phyloP scores from a whole-genome alignment of 2,329 filamentous ascomycete genomes.

The Septoria linicola region DNA sequence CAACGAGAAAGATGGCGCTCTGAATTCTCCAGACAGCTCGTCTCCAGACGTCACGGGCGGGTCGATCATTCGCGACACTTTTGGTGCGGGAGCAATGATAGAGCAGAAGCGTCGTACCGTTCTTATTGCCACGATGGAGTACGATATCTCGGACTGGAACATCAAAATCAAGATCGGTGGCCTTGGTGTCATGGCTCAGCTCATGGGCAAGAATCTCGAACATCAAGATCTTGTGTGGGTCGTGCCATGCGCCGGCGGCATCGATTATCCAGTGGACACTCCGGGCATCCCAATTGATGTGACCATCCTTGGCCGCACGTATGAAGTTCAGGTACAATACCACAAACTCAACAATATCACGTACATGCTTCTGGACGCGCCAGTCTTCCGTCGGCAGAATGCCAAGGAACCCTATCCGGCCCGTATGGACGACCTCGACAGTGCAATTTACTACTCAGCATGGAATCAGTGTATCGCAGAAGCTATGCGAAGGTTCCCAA shows the following conservation, averaged over 20 bases:
- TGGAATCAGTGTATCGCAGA: slow-evolving; percentile 71
- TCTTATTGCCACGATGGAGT: slow-evolving; percentile 69
- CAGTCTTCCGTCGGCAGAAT: slow-evolving; percentile 64
- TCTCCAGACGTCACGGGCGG: slow-evolving; percentile 21
- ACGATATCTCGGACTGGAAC: slow-evolving; percentile 68
- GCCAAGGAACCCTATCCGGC: slow-evolving; percentile 64
- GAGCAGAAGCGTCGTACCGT: slow-evolving; percentile 51
- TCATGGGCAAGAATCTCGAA: slow-evolving; percentile 65
- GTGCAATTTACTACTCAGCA: slow-evolving; percentile 66
- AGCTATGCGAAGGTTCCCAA: slow-evolving; percentile 60
- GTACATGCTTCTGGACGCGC: slow-evolving; percentile 65
- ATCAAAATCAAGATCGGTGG: slow-evolving; percentile 73
- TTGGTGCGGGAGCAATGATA: slow-evolving; percentile 30
- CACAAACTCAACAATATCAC: slow-evolving; percentile 65
- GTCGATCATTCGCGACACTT: slow-evolving; percentile 28
- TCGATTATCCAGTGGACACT: slow-evolving; percentile 62
- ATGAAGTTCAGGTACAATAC: slow-evolving; percentile 64
- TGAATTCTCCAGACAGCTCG: slow-evolving; percentile 15
- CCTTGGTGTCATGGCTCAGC: slow-evolving; percentile 67
- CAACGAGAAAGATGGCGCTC: slow-evolving; percentile 28
- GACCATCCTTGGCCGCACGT: slow-evolving; percentile 59
- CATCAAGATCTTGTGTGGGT: slow-evolving; percentile 64
- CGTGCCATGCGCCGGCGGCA: slow-evolving; percentile 56
- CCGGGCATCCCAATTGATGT: slow-evolving; percentile 62
- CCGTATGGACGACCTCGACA: slow-evolving; percentile 68